Evolutionary conservation across 1,139 yeast genomes (phyloP), one percentile per base, ranked within the genome.

Genomic region (Yamadazyma blattariae): DNA sequence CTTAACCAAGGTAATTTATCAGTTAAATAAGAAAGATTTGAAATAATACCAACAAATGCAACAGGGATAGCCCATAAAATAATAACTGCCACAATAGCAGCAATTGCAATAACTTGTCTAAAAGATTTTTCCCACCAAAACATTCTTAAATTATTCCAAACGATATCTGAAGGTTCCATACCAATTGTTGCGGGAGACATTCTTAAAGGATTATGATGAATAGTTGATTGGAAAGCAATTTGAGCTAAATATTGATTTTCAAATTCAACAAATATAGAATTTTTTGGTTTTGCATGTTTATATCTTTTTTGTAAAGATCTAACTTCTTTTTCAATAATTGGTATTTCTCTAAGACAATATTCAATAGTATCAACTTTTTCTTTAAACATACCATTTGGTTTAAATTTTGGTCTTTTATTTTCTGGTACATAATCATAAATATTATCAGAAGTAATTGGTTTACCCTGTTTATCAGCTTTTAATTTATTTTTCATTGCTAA

Each of bases 61-160:
- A 86, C 92, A 2, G 96, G 96, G 41, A 87, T 71, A 24, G 94
- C 82, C 95, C 95, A 87, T 47, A 86, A 79, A 14, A 85, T 65
- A 34, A 86, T 71, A 46, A 82, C 59, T 4, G 78, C 69, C 27
- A 68, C 55, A 44, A 88, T 74, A 11, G 80, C 77, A 14, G 81
- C 71, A 35, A 68, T 51, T 1, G 96, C 84, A 39, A 73, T 74
- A 19, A 76, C 54, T 30, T 66, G 61, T 63, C 92, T 74, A 21
- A 76, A 60, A 32, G 83, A 59, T 48, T 89, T 71, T 61, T 84
- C 95, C 84, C 89, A 82, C 95, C 96, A 86, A 45, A 77, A 74
- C 59, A 88, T 59, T 48, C 94, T 74, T 74, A 89, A 62, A 51
- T 81, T 83, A 19, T 69, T 54, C 92, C 92, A 84, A 44, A 68